phyloP scores from a whole-genome alignment of 2,329 filamentous ascomycete genomes.

The Raffaelea deltoideospora region DNA sequence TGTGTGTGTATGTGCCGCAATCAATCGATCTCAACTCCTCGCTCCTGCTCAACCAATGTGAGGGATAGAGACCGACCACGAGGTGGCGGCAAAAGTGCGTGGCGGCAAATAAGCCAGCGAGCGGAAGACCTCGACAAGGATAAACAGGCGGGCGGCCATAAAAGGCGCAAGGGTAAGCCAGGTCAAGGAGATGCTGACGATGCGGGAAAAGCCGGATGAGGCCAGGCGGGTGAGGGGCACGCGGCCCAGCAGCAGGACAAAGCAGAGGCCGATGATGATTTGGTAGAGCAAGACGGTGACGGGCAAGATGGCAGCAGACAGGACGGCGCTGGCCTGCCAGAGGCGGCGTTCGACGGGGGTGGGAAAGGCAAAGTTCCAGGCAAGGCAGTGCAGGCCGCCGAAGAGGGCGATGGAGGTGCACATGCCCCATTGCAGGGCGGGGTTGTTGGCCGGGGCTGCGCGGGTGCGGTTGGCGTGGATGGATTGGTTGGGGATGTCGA shows the following conservation, averaged over 20 bases:
- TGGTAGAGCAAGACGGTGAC: not conserved
- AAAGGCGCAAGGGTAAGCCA: not conserved
- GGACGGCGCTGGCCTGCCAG: slow-evolving; percentile 4
- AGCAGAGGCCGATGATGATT: not conserved
- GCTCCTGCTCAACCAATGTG: too few species aligned
- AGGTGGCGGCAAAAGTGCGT: not conserved
- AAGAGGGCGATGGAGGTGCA: slow-evolving; percentile 1
- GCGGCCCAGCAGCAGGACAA: not conserved
- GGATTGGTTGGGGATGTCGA: slow-evolving; percentile 2
- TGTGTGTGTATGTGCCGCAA: too few species aligned
- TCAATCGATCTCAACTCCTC: too few species aligned
- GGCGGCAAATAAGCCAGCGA: slow-evolving; percentile 3
- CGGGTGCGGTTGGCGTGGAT: not conserved
- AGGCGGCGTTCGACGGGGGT: slow-evolving; percentile 9
- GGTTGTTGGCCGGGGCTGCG: not conserved
- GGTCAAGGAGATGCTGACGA: not conserved
- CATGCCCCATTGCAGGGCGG: not conserved
- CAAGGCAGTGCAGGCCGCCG: slow-evolving; percentile 9
- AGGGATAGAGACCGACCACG: slow-evolving; percentile 1
- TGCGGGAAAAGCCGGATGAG: not conserved
- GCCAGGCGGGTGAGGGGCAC: not conserved
- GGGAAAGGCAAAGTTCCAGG: slow-evolving; percentile 14
- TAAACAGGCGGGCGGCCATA: not conserved
- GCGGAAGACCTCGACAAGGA: slow-evolving; percentile 3
- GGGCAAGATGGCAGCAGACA: not conserved